Percentiles rank a stretch among this genome's conserved stretches.
phyloP scores from a whole-genome alignment of 2,329 filamentous ascomycete genomes.

The Xylariales sp. region DNA sequence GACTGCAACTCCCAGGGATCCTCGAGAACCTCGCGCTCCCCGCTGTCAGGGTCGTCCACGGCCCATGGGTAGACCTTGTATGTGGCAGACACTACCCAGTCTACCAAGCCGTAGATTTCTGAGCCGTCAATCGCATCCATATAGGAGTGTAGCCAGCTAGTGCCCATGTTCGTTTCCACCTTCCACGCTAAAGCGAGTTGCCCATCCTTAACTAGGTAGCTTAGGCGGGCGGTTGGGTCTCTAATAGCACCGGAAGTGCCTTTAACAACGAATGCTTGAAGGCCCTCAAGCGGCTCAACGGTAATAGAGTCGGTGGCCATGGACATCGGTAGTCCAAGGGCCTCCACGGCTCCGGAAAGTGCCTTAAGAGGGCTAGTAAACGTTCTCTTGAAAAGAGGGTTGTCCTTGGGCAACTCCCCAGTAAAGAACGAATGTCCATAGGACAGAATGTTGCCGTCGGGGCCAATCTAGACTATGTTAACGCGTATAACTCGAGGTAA shows the following conservation, averaged over 20 bases:
- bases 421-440: conserved; percentile 63
- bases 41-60: conserved; percentile 64
- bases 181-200: conserved; percentile 65
- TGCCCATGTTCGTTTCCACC: conserved; percentile 66
- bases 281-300: conserved; percentile 52
- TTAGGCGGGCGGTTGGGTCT: conserved; percentile 66
- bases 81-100: conserved; percentile 67
- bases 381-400: conserved; percentile 54
- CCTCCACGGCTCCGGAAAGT: conserved; percentile 54
- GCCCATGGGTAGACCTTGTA: conserved; percentile 69
- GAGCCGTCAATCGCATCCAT: conserved; percentile 61
- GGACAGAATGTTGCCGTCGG: conserved; percentile 67
- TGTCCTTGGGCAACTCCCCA: conserved; percentile 56
- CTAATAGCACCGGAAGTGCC: conserved; percentile 60
- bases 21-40: conserved; percentile 55
- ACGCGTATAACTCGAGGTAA: conserved; percentile 10
- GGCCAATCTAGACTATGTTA: conserved; percentile 54
- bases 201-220: conserved; percentile 65
- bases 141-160: conserved; percentile 69
- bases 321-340: conserved; percentile 56
- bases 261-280: conserved; percentile 57
- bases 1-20: conserved; percentile 61
- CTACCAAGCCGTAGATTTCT: conserved; percentile 64
- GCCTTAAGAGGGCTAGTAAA: conserved; percentile 57
- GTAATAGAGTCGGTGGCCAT: conserved; percentile 53